A percentile compares a stretch with the other conserved stretches of the same genome.
Conservation (phyloP, 176 grass and related monocot species). For the Aegilops longissima region DNA sequence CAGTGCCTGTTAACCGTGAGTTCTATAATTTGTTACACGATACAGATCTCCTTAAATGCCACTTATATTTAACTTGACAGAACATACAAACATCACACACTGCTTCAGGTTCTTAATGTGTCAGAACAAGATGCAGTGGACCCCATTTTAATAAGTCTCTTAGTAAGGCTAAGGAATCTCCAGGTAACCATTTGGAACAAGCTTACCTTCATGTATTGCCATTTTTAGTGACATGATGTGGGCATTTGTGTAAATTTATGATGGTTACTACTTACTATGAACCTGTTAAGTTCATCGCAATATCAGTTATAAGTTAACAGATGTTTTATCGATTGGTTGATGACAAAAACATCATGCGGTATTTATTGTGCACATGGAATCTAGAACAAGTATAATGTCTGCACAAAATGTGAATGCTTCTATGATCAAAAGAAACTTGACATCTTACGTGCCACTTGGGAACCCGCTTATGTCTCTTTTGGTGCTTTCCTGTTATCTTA, state of each 20-base stretch:
- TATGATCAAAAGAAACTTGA: background rate
- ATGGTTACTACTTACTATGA: slow-evolving; percentile 10
- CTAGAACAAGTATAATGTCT: background rate
- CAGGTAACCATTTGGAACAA: slow-evolving; percentile 60
- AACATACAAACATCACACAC: slow-evolving; percentile 13
- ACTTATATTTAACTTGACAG: slow-evolving; percentile 18
- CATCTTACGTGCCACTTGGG: background rate
- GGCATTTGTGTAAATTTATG: background rate
- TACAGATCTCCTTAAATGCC: background rate
- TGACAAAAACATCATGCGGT: background rate
- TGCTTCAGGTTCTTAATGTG: slow-evolving; percentile 76
- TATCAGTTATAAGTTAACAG: background rate
- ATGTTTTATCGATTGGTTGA: background rate
- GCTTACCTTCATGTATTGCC: background rate
- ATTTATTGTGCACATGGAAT: slow-evolving; percentile 9
- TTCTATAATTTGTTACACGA: slow-evolving; percentile 12
- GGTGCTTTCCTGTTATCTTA: background rate
- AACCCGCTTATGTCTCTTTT: background rate
- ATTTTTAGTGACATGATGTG: background rate
- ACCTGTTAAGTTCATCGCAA: background rate
- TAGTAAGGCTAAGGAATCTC: slow-evolving; percentile 85
- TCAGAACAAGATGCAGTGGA: slow-evolving; percentile 81
- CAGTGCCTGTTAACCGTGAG: slow-evolving; percentile 88
- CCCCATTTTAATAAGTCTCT: slow-evolving; percentile 85
- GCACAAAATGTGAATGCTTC: background rate